Evolutionary conservation across 179 eudicot species (phyloP), one percentile per base, ranked within the genome.

Genomic region (Camellia oleifera): DNA sequence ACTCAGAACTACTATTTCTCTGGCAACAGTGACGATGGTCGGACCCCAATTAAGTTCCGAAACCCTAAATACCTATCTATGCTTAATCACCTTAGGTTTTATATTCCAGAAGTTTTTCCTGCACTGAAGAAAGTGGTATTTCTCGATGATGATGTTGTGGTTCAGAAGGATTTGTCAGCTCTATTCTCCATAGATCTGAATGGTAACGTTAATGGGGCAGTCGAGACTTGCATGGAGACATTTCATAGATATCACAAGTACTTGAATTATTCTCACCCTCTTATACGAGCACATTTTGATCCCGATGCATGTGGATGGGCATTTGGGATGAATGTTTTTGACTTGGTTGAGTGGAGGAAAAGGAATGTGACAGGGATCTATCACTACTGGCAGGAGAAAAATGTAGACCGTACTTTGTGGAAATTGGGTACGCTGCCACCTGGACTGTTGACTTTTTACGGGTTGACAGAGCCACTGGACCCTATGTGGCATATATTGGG

Each of bases 221-320:
- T 93, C 6, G 97, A 93, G 84, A 93, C 97, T 20, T 93, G 97
- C 84, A 93, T 92, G 96, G 97, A 93, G 82, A 93, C 97, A 32
- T 93, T 93, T 81, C 97, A 93, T 73, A 85, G 97, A 72, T 93
- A 92, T 80, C 97, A 93, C 87, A 92, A 92, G 90, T 93, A 93
- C 85, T 83, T 92, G 80, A 93, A 93, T 57, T 93, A 93, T 81
- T 92, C 97, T 20, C 97, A 93, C 85, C 97, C 97, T 20, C 89
- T 93, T 46, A 93, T 93, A 52, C 85, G 92, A 23, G 82, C 92
- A 69, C 94, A 93, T 86, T 93, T 93, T 80, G 96, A 93, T 72
- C 97, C 96, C 1, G 97, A 93, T 84, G 97, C 97, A 50, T 93
- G 97, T 81, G 97, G 97, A 67, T 93, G 97, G 97, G 97, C 97